phyloP scores from a whole-genome alignment of 768 basidiomycete species.

The Boletellus ananas region DNA sequence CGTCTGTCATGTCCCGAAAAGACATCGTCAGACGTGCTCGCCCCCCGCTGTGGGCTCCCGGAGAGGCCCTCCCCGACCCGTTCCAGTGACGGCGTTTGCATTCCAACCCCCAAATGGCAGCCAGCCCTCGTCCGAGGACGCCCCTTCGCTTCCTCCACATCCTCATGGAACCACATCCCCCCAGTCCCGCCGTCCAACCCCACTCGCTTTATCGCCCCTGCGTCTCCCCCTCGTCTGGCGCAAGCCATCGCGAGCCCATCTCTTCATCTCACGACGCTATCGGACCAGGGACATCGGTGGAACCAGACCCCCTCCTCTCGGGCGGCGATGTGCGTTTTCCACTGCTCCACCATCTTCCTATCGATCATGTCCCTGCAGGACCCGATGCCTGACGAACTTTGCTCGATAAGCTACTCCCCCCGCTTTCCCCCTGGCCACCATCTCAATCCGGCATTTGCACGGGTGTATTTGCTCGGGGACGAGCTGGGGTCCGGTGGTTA shows the following conservation, averaged over 20 bases:
- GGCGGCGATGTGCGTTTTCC: conserved; percentile 7
- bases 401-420: conserved; percentile 34
- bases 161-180: not conserved
- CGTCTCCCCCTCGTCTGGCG: not conserved
- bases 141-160: conserved; percentile 1
- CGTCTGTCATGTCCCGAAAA: conserved; percentile 18
- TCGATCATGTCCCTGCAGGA: not conserved
- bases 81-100: conserved; percentile 2
- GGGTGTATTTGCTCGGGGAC: conserved; percentile 58
- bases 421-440: conserved; percentile 60
- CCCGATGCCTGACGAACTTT: conserved; percentile 10
- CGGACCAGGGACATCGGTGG: not conserved
- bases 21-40: conserved; percentile 15
- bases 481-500: conserved; percentile 91
- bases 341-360: conserved; percentile 1
- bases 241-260: not conserved
- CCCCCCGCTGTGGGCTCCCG: conserved; percentile 6
- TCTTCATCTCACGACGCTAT: not conserved
- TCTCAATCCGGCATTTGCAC: conserved; percentile 58
- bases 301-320: conserved; percentile 24
- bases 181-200: not conserved
- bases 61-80: conserved; percentile 6
- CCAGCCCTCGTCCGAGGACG: not conserved
- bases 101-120: conserved; percentile 21
- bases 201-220: not conserved